A percentile compares a stretch with the other conserved stretches of the same genome.
Conservation (phyloP, 2,329 filamentous ascomycete species). For the Trichoderma polysporum region DNA sequence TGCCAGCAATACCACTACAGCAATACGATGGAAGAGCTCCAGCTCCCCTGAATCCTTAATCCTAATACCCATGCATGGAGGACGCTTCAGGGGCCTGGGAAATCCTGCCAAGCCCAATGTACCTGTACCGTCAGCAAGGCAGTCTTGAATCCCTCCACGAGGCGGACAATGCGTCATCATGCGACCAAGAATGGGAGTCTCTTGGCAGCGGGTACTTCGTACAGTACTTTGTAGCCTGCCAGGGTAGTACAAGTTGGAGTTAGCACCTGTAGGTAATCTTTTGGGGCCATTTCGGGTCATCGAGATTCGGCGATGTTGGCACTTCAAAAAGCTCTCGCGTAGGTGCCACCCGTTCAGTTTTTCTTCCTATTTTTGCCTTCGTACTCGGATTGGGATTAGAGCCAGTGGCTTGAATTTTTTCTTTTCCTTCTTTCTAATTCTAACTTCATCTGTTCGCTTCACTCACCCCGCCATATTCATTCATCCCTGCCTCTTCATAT, state of each 20-base stretch:
- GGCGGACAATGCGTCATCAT: slow-evolving; percentile 15
- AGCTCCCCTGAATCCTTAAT: neutral
- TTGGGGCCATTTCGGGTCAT: neutral
- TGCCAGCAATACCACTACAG: neutral
- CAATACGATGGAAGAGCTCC: no score
- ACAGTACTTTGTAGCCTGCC: no score
- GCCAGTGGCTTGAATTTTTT: neutral
- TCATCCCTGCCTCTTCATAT: neutral
- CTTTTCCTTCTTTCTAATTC: neutral
- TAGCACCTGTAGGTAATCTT: no score
- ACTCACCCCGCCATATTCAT: neutral
- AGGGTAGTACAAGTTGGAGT: no score
- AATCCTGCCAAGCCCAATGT: no score
- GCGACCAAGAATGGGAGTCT: neutral
- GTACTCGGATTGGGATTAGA: neutral
- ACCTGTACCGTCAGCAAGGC: neutral
- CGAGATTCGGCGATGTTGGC: slow-evolving; percentile 3
- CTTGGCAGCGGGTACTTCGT: neutral
- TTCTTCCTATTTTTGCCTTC: neutral
- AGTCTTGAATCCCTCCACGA: neutral
- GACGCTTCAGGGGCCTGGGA: no score
- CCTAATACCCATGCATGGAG: no score
- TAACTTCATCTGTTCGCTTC: neutral
- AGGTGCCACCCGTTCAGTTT: neutral
- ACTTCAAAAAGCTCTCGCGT: neutral